Evolutionary conservation across 805 yeast genomes (phyloP), one percentile per base, ranked within the genome.

Genomic region (Brettanomyces bruxellensis): DNA sequence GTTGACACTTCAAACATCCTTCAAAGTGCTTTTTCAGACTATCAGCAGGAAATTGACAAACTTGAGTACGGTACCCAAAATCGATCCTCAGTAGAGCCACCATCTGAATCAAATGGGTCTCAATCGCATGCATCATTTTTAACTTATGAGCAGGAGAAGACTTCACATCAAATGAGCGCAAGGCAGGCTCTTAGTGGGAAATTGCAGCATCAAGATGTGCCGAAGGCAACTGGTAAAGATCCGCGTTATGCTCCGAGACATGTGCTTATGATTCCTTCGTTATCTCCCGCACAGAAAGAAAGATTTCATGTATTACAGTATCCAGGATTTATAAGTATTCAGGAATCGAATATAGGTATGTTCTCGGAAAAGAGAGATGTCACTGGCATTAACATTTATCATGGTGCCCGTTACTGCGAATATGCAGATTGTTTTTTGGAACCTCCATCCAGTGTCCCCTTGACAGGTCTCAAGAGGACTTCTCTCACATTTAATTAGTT

Each of bases 21-120:
- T 4, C 49, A 47, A 24, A 48, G 51, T 22, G 62, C 62, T 5
- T 58, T 56, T 41, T 57, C 56, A 36, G 59, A 58, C 38, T 58
- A 56, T 41, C 49, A 53, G 41, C 47, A 41, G 13, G 60, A 58
- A 4, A 39, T 25, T 45, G 53, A 14, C 46, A 51, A 35, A 44
- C 53, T 14, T 46, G 52, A 35, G n/a, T 18, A 35, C 3, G 23
- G 38, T n/a, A 7, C 13, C 13, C 23, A 23, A 14, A 38, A 9
- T 9, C 2, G 18, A 36, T 22, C 39, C 9, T 36, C 18, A 2
- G 18, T n/a, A 36, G 3, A n/a, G 12, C 40, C 14, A 18, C 40
- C 25, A 14, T n/a, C 41, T 23, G 12, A 7, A 14, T 22, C 41
- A 14, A 5, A 6, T 13, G 41, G 30, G 7, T 9, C 41, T 7